A percentile compares a stretch with the other conserved stretches of the same genome.
phyloP scores from a whole-genome alignment of 345 rosid genomes.

The Gossypium australe region DNA sequence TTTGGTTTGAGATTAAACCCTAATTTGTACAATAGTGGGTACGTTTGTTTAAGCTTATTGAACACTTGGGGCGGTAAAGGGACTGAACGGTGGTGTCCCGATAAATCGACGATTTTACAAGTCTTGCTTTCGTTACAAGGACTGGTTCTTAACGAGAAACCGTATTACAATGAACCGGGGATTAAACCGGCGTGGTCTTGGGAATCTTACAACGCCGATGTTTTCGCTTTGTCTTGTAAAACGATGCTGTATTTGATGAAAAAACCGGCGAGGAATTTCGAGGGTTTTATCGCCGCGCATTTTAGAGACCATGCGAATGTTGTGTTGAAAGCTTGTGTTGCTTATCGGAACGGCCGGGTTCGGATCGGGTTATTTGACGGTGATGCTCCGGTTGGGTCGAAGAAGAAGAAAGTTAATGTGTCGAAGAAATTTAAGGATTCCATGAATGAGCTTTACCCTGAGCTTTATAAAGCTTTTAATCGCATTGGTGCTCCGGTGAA shows the following conservation, averaged over 20 bases:
- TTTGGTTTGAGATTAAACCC: slow-evolving; percentile 18
- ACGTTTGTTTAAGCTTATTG: slow-evolving; percentile 16
- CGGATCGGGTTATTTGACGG: slow-evolving; percentile 5
- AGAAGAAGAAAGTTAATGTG: not conserved
- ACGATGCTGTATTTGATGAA: slow-evolving; percentile 2
- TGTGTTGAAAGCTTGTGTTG: slow-evolving; percentile 13
- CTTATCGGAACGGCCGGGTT: not conserved
- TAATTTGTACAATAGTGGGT: slow-evolving; percentile 13
- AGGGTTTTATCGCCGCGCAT: not conserved
- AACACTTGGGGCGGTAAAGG: slow-evolving; percentile 3
- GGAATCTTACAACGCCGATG: slow-evolving; percentile 1
- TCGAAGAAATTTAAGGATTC: not conserved
- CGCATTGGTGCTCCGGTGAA: not conserved
- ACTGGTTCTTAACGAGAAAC: slow-evolving; percentile 3
- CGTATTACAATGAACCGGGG: slow-evolving; percentile 15
- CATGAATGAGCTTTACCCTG: not conserved
- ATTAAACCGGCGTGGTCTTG: not conserved
- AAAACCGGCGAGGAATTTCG: slow-evolving; percentile 16
- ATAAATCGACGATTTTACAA: slow-evolving; percentile 13
- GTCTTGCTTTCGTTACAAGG: slow-evolving; percentile 18
- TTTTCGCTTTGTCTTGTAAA: slow-evolving; percentile 10
- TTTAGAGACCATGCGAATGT: not conserved
- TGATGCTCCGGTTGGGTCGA: not conserved
- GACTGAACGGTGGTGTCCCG: slow-evolving; percentile 1
- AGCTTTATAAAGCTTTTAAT: slow-evolving; percentile 4